Evolutionary conservation across 192 early-diverging fungal species (phyloP).

Genomic region (Coemansia erecta): DNA sequence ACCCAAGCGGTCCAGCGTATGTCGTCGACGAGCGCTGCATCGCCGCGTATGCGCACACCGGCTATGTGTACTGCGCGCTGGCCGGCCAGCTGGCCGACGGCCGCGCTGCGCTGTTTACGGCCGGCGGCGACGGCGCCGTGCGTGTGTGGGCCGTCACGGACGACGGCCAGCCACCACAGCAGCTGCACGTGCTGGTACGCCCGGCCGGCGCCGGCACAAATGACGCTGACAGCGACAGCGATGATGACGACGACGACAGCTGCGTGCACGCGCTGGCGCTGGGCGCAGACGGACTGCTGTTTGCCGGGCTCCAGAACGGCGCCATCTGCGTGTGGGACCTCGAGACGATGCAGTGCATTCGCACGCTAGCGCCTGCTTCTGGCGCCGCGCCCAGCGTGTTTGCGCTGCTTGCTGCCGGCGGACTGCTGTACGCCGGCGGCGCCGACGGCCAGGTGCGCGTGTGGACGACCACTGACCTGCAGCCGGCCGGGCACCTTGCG

Average conservation of each 20-base stretch:
- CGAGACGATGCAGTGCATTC: conserved; percentile 62
- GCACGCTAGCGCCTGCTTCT: conserved; percentile 26
- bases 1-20: conserved; percentile 38
- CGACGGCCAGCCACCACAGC: conserved; percentile 15
- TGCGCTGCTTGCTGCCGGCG: conserved; percentile 48
- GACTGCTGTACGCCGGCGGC: conserved; percentile 60
- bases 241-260: conserved; percentile 29
- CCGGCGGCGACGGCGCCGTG: conserved; percentile 69
- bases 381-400: conserved; percentile 55
- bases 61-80: conserved; percentile 67
- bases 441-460: conserved; percentile 69
- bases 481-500: conserved; percentile 52
- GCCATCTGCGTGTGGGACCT: conserved; percentile 73
- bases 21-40: conserved; percentile 60
- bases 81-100: conserved; percentile 52
- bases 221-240: conserved; percentile 6
- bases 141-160: conserved; percentile 46
- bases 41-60: conserved; percentile 65
- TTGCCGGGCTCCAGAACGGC: conserved; percentile 73
- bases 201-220: conserved; percentile 9
- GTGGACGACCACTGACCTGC: conserved; percentile 63
- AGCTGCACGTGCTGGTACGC: conserved; percentile 20
- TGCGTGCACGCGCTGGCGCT: conserved; percentile 65
- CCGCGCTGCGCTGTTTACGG: conserved; percentile 37
- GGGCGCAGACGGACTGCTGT: conserved; percentile 64